Evolutionary conservation across 441 rosid species (phyloP), one percentile per base, ranked within the genome.

Genomic region (Macaranga tanarius): DNA sequence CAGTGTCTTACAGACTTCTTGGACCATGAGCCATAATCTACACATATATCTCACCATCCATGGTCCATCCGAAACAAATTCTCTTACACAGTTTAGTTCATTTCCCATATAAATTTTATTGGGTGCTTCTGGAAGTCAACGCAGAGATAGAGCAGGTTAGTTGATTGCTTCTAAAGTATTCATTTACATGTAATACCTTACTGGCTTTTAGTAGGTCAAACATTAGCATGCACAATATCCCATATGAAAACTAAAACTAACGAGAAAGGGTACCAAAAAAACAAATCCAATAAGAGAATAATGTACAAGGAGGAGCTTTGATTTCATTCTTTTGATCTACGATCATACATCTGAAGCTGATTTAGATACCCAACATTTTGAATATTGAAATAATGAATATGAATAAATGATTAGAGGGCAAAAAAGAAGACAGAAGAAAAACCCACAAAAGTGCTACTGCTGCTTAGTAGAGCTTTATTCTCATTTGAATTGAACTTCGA

Each of bases 381-480:
- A 31, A 31, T 31, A 22, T 31, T 40, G 10, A 26, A 51, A 71
- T 16, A 72, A 63, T 13, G 66, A 66, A 71, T 62, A 19, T 26
- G 54, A 59, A 70, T 25, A 25, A 74, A 64, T 50, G 25, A 54
- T 40, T 34, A 10, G 26, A 1, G 11, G 59, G 22, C 20, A 23
- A 42, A 44, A 44, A 1, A 13, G 15, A 48, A 3, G 25, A 74
- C 5, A 16, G 9, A n/a, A 15, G 4, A 9, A 1, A 47, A 22
- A 9, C 9, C 11, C 19, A 19, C n/a, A 40, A 15, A n/a, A 17
- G 12, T 42, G 17, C 38, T 22, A 42, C 17, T 25, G 59, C 40
- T 47, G 54, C 55, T 83, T 77, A 95, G 68, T 89, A 92, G 70
- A 95, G 99, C 84, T 83, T 89, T 84, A 95, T 89, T 77, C 97